phyloP scores from a whole-genome alignment of 305 asterid genomes.

The Ilex paraguariensis region DNA sequence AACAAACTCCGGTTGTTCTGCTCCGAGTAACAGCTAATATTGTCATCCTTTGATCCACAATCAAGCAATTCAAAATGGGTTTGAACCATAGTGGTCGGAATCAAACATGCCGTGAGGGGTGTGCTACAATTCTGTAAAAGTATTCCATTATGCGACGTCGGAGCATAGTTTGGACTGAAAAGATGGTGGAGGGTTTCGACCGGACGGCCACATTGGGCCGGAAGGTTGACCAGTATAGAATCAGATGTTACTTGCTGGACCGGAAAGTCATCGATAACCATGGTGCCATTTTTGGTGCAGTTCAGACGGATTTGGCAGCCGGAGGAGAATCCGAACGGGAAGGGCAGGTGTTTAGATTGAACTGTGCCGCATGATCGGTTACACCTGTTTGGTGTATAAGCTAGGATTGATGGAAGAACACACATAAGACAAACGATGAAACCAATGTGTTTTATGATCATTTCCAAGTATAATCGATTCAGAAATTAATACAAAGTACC shows the following conservation, averaged over 20 bases:
- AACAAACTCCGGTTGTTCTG: slow-evolving; percentile 29
- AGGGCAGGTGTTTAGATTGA: slow-evolving; percentile 19
- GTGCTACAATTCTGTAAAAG: slow-evolving; percentile 49
- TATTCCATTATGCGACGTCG: slow-evolving; percentile 62
- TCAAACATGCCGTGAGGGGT: slow-evolving; percentile 32
- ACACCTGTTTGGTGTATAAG: slow-evolving; percentile 26
- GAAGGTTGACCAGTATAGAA: slow-evolving; percentile 39
- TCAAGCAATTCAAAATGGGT: slow-evolving; percentile 56
- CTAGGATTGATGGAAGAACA: slow-evolving; percentile 11
- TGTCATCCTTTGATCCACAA: slow-evolving; percentile 34
- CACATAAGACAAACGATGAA: not conserved
- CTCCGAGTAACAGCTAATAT: slow-evolving; percentile 64
- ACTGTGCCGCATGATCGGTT: slow-evolving; percentile 42
- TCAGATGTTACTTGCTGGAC: slow-evolving; percentile 33
- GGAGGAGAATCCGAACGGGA: slow-evolving; percentile 73
- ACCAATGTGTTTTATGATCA: slow-evolving; percentile 8
- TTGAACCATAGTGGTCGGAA: slow-evolving; percentile 59
- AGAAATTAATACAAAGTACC: not conserved
- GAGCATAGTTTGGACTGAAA: slow-evolving; percentile 59
- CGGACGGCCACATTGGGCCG: slow-evolving; percentile 57
- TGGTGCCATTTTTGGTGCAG: slow-evolving; percentile 28
- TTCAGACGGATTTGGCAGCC: slow-evolving; percentile 57
- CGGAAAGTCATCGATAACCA: slow-evolving; percentile 30
- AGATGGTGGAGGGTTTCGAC: slow-evolving; percentile 35
- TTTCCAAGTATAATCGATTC: not conserved